Evolutionary conservation across 2,329 filamentous ascomycete species (phyloP), one percentile per base, ranked within the genome.

Genomic region (Seiridium unicorne): DNA sequence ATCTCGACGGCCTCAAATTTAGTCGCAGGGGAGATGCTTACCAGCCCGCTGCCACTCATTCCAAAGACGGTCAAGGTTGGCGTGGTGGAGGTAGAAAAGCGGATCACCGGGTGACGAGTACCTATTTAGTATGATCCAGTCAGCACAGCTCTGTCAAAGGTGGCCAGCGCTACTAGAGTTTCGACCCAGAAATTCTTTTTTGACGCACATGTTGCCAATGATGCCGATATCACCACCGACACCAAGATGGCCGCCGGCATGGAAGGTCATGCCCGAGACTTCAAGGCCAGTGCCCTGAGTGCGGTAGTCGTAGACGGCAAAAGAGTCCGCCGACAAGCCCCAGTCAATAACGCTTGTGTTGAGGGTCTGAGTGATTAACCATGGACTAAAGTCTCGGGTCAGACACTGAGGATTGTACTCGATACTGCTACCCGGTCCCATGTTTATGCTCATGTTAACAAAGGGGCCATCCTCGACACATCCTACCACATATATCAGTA

Each of bases 51-150:
- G 57, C 75, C 74, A 76, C 18, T 64, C 61, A 63, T 70, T 66
- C 70, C 68, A 70, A 7, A 68, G 55, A n/a, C 64, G 62, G 60
- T 70, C 70, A 44, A 72, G 59, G 42, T 64, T 64, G 35, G 59
- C 57, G 61, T 69, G 70, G 61, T 74, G 73, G 60, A 75, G 11
- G 66, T 68, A 75, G 58, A 76, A 77, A n/a, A 77, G 31, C 0
- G 73, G 69, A 49, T 72, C 70, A 2, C 64, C 66, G 0, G 67
- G 68, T 7, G 68, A 70, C 9, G 48, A 53, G 31, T 44, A 51
- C 3, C 51, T 36, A 18, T 58, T 58, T 8, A 32, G 5, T 40
- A 44, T 31, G 9, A 36, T 26, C 18, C 18, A 26, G 18, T 26
- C 18, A 26, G 18, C 18, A 26, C 18, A 26, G 18, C 18, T 26